Base-by-base conservation (phyloP, 2,329 filamentous ascomycete species). In the Leptographium galeiforme region DNA sequence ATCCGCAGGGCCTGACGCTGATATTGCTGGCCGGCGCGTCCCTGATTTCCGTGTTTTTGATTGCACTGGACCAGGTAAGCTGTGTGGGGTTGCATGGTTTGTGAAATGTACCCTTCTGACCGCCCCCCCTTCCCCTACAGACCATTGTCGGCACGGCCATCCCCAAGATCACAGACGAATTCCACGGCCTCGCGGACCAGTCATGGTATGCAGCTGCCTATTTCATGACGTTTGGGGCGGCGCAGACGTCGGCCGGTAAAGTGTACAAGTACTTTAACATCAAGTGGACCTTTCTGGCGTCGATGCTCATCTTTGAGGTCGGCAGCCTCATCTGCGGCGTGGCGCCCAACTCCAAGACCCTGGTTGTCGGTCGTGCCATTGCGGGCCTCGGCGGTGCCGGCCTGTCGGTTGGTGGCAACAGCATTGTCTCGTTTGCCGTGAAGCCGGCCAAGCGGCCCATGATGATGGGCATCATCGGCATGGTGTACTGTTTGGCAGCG, bases 121-220 rank as follows among this genome's bases (percentile, higher is more conserved):
- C 8, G 34, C 8, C 34, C 8, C 6, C 34, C 8, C 34, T 36
- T 8, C 8, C 8, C 8, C 34, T 4, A 61, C 54, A 59, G 40
- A 56, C 57, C 2, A 66, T 67, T 50, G 64, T 67, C 45, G 62
- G 64, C 5, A 66, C 64, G 7, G 66, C 66, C 41, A 67, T 68
- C 47, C 65, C 65, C 33, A 66, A 64, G 52, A 67, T 68, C 50
- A 66, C 65, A 1, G 61, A 64, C 57, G 59, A 65, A 48, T 65
- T 68, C 60, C 62, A 68, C 47, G 63, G 67, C 44, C 62, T 71
- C 1, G 62, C 62, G 19, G 70, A 72, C 54, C 66, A 72, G 12
- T 69, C 67, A 51, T 73, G 70, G 70, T 72, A 72, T 51, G 69
- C 39, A 62, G 16, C 45, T 51, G 65, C 66, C 19, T 67, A 69